phyloP scores from a whole-genome alignment of 176 grass and related monocot genomes.

The Oryza punctata region DNA sequence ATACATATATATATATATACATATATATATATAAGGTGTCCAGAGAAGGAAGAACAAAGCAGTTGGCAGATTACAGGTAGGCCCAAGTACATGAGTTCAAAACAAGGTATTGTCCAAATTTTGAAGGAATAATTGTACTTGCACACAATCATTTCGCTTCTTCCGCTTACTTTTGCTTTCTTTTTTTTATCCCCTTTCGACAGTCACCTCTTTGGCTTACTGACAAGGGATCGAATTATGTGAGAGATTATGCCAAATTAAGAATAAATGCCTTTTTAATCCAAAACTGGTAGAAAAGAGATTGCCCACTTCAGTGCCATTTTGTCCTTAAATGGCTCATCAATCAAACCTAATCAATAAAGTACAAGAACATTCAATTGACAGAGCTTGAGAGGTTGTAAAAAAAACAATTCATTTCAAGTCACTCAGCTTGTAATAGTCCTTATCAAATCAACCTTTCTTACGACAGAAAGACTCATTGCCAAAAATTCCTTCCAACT shows the following conservation, averaged over 20 bases:
- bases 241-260: not conserved
- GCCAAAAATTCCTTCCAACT: not conserved
- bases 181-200: not conserved
- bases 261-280: not conserved
- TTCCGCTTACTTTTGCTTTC: not conserved
- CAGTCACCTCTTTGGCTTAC: not conserved
- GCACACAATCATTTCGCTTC: slow-evolving; percentile 19
- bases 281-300: not conserved
- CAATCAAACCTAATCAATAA: not conserved
- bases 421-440: not conserved
- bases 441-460: not conserved
- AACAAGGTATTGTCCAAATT: not conserved
- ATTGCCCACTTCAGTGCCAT: not conserved
- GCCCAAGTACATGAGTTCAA: slow-evolving; percentile 15
- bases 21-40: not conserved
- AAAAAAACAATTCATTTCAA: too few relatives aligned
- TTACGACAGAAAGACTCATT: not conserved
- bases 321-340: not conserved
- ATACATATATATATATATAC: too few relatives aligned
- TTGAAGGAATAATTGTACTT: slow-evolving; percentile 23
- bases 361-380: not conserved
- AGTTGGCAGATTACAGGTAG: not conserved
- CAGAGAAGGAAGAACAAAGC: not conserved
- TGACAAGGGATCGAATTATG: not conserved
- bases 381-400: not conserved